Conservation (phyloP, 2,329 filamentous ascomycete species). For the Aspergillus udagawae region DNA sequence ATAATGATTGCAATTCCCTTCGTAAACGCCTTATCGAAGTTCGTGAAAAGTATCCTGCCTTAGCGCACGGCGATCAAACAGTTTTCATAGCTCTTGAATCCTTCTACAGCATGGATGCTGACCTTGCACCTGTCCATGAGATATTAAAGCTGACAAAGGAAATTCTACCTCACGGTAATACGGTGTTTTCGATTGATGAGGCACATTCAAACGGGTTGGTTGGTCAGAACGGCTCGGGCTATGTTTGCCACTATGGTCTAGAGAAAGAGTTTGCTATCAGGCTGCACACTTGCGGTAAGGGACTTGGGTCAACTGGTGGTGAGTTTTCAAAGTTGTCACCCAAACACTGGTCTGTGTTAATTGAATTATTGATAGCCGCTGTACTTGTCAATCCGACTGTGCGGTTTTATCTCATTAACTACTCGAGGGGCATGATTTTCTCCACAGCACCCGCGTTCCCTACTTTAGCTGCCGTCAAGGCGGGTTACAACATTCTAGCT, state of each 20-base stretch:
- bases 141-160: conserved; percentile 10
- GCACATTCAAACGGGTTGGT: conserved; percentile 13
- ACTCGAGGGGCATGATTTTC: conserved; percentile 3
- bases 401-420: conserved; percentile 1
- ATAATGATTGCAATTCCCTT: conserved; percentile 2
- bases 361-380: neutral
- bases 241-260: conserved; percentile 19
- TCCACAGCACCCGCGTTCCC: conserved; percentile 5
- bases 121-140: conserved; percentile 28
- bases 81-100: conserved; percentile 42
- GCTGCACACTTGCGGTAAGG: conserved; percentile 26
- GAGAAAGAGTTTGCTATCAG: conserved; percentile 24
- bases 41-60: neutral
- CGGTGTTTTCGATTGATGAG: conserved; percentile 15
- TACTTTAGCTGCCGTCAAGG: conserved; percentile 3
- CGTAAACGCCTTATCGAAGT: neutral
- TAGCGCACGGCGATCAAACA: conserved; percentile 13
- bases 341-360: too few species aligned
- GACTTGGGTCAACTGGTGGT: conserved; percentile 23
- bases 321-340: conserved; percentile 4
- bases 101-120: conserved; percentile 48
- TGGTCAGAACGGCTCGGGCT: conserved; percentile 10
- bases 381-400: neutral
- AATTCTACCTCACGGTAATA: conserved; percentile 16
- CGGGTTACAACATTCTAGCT: neutral